Conservation (phyloP, 768 basidiomycete genomes). For the Calocybe indica region DNA sequence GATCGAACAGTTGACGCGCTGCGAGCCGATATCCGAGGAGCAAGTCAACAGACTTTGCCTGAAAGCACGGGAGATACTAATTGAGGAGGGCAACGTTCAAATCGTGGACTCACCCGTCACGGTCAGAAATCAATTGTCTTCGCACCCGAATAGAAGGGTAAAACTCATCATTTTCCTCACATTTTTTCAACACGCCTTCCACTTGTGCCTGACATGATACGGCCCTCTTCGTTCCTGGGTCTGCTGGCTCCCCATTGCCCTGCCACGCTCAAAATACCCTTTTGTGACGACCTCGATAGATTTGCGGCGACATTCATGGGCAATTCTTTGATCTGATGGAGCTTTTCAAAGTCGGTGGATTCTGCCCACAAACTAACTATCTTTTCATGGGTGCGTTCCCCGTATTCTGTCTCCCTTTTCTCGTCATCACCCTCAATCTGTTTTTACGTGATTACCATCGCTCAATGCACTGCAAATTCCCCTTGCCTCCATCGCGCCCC, state of each 20-base stretch:
- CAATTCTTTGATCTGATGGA: constrained; percentile 98
- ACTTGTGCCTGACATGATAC: constrained; percentile 8
- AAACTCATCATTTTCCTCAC: background rate
- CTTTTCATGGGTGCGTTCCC: constrained; percentile 82
- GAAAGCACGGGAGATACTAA: constrained; percentile 93
- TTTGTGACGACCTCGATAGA: constrained; percentile 30
- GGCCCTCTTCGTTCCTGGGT: background rate
- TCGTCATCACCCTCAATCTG: constrained; percentile 1
- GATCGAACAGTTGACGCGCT: constrained; percentile 89
- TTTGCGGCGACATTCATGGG: constrained; percentile 95
- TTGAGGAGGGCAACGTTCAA: constrained; percentile 98
- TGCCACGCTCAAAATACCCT: background rate
- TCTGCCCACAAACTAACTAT: constrained; percentile 91
- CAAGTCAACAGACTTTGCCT: constrained; percentile 93
- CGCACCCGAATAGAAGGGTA: background rate
- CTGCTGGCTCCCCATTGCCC: background rate
- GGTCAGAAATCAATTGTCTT: background rate
- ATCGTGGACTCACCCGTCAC: constrained; percentile 22
- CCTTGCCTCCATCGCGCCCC: constrained; percentile 8
- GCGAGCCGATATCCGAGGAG: constrained; percentile 93
- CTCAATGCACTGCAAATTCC: background rate
- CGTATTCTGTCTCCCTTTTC: constrained; percentile 5
- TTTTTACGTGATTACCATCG: background rate
- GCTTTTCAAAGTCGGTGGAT: constrained; percentile 88
- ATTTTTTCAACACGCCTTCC: background rate